phyloP scores from a whole-genome alignment of 805 yeast genomes.

The Pichia phayaonensis region DNA sequence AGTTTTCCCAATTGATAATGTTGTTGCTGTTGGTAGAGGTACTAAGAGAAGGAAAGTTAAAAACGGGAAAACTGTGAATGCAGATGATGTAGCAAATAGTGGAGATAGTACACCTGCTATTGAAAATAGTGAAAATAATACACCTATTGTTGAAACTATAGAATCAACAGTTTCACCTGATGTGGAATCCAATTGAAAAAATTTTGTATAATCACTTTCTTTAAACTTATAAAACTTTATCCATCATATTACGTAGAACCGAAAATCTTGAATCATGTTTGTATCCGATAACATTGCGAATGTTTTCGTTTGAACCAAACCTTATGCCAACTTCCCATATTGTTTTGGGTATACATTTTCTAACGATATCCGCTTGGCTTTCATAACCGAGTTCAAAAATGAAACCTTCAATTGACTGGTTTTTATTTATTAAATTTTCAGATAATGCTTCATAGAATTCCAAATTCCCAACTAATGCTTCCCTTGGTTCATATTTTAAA shows the following conservation, averaged over 20 bases:
- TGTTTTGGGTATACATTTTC: slow-evolving; percentile 2
- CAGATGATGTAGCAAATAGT: slow-evolving; percentile 4
- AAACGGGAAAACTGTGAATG: neutral
- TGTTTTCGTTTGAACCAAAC: slow-evolving; percentile 42
- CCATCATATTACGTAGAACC: slow-evolving; percentile 11
- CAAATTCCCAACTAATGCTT: slow-evolving; percentile 72
- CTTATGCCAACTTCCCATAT: slow-evolving; percentile 39
- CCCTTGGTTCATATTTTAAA: slow-evolving; percentile 58
- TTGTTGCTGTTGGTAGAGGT: slow-evolving; percentile 65
- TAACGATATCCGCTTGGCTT: slow-evolving; percentile 39
- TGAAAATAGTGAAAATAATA: neutral
- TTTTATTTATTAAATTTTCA: slow-evolving; percentile 31
- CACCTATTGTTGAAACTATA: neutral
- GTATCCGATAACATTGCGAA: slow-evolving; percentile 65
- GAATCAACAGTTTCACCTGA: neutral
- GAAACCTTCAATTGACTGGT: slow-evolving; percentile 43
- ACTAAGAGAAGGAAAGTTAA: slow-evolving; percentile 33
- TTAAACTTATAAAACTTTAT: slow-evolving; percentile 1
- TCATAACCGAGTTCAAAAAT: slow-evolving; percentile 71
- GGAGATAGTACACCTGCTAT: neutral
- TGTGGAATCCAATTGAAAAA: neutral
- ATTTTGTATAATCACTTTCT: neutral
- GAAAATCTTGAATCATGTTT: slow-evolving; percentile 13
- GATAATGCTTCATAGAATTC: slow-evolving; percentile 59
- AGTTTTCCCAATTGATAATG: slow-evolving; percentile 62